Percentiles rank a stretch among this genome's conserved stretches.
phyloP scores from a whole-genome alignment of 2,329 filamentous ascomycete genomes.

The Fusarium coffeatum region DNA sequence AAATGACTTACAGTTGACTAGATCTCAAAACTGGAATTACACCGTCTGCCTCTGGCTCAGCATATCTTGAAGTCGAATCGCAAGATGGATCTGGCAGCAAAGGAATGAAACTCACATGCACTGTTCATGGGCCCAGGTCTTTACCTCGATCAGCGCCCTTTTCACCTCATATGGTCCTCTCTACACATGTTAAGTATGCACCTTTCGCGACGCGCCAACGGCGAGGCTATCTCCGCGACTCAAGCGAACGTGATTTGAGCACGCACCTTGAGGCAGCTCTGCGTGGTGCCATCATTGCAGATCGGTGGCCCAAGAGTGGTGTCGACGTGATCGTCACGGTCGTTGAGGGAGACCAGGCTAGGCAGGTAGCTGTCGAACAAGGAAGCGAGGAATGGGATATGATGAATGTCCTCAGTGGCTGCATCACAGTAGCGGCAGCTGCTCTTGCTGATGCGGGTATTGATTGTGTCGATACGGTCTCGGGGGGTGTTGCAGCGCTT shows the following conservation, averaged over 20 bases:
- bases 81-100: constrained; percentile 62
- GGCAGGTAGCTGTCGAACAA: constrained; percentile 59
- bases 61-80: constrained; percentile 78
- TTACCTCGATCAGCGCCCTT: constrained; percentile 91
- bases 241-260: constrained; percentile 87
- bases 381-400: constrained; percentile 80
- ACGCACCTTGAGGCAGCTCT: constrained; percentile 92
- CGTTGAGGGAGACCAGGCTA: constrained; percentile 91
- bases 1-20: constrained; percentile 52
- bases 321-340: constrained; percentile 96
- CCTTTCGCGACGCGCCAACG: constrained; percentile 89
- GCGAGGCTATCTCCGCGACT: constrained; percentile 86
- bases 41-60: constrained; percentile 92
- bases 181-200: constrained; percentile 95
- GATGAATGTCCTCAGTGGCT: constrained; percentile 92
- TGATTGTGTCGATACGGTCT: constrained; percentile 91
- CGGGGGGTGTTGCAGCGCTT: constrained; percentile 88
- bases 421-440: constrained; percentile 92
- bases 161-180: constrained; percentile 90
- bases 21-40: constrained; percentile 92
- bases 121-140: constrained; percentile 91
- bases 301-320: constrained; percentile 97
- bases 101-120: constrained; percentile 90
- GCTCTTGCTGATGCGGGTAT: constrained; percentile 95
- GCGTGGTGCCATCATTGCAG: constrained; percentile 88